phyloP scores from a whole-genome alignment of 345 rosid genomes.

The Psidium friedrichsthalianum region DNA sequence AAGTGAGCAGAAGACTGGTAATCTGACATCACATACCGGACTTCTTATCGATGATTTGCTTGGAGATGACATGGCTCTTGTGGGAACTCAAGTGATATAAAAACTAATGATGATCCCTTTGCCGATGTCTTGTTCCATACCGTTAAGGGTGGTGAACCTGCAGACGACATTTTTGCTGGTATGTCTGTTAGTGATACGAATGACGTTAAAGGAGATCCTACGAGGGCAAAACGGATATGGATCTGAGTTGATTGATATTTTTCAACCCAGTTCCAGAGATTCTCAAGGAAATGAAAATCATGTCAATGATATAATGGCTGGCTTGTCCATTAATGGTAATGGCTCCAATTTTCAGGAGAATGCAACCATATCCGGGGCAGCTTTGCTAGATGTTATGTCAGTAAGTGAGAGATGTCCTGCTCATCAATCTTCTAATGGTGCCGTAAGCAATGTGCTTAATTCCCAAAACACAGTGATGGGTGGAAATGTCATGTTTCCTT shows the following conservation, averaged over 20 bases:
- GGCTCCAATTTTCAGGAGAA: conserved; percentile 23
- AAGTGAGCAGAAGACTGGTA: conserved; percentile 26
- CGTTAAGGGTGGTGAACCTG: conserved; percentile 23
- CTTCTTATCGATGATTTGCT: conserved; percentile 65
- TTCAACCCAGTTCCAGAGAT: conserved; percentile 33
- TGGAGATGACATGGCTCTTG: conserved; percentile 42
- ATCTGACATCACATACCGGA: conserved; percentile 16
- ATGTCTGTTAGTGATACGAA: conserved; percentile 53
- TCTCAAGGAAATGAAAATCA: conserved; percentile 26
- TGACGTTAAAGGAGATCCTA: conserved; percentile 21
- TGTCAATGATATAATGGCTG: conserved; percentile 59
- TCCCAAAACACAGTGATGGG: background rate
- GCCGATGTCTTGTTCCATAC: conserved; percentile 78
- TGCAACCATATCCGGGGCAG: conserved; percentile 10
- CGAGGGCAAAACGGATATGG: conserved; percentile 12
- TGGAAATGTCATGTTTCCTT: conserved; percentile 16
- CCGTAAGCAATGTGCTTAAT: conserved; percentile 17
- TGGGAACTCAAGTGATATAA: conserved; percentile 20
- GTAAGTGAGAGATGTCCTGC: conserved; percentile 22
- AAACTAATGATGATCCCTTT: conserved; percentile 68
- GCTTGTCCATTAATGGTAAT: conserved; percentile 46
- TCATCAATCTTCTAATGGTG: conserved; percentile 32
- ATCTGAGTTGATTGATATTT: conserved; percentile 55
- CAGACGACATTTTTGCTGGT: conserved; percentile 73
- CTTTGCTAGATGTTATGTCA: conserved; percentile 28